phyloP scores from a whole-genome alignment of 2,329 filamentous ascomycete genomes.

The Colletotrichum caudatum region DNA sequence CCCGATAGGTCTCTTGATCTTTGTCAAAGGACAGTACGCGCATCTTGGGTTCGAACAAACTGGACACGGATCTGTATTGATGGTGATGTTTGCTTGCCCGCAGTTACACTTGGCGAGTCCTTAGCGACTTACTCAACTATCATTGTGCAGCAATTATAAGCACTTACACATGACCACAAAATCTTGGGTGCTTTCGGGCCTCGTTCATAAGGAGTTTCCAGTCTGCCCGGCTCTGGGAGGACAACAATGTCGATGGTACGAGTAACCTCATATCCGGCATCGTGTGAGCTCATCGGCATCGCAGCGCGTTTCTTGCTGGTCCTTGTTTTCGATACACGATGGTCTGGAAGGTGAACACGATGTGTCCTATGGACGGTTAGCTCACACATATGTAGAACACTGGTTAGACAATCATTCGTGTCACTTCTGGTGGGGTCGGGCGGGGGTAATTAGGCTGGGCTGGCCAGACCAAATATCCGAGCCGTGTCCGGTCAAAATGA shows the following conservation, averaged over 20 bases:
- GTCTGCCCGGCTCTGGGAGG: not conserved
- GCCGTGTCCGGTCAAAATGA: too few relatives aligned
- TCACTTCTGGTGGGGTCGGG: too few relatives aligned
- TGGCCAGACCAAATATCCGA: too few relatives aligned
- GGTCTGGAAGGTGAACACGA: not conserved
- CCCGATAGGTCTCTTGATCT: not conserved
- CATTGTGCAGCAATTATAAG: not conserved
- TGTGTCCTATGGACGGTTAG: too few relatives aligned
- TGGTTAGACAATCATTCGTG: too few relatives aligned
- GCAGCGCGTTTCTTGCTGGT: not conserved
- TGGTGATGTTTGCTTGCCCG: not conserved
- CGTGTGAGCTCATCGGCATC: not conserved
- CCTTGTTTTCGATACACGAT: not conserved
- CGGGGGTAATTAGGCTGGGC: too few relatives aligned
- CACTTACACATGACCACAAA: not conserved
- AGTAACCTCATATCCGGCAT: not conserved
- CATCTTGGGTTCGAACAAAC: not conserved
- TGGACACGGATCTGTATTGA: not conserved
- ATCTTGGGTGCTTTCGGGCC: not conserved
- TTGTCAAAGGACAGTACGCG: not conserved
- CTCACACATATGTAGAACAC: too few relatives aligned
- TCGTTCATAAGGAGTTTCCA: not conserved
- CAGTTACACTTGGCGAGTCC: not conserved
- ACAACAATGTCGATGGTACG: not conserved
- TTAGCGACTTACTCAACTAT: too few relatives aligned